Conservation (phyloP, 148 eudicot species). For the Chenopodium formosanum region DNA sequence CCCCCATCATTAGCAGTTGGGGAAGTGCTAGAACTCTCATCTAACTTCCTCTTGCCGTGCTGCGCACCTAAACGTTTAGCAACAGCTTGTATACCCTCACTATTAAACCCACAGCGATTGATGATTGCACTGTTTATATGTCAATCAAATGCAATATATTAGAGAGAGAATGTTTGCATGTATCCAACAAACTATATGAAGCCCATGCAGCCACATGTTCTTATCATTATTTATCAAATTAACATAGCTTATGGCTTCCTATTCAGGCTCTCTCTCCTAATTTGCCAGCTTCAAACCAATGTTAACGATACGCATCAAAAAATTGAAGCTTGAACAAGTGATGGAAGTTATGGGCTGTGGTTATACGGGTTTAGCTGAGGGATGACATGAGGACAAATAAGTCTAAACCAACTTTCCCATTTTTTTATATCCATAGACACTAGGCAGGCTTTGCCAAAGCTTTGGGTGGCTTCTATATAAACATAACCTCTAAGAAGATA, state of each 20-base stretch:
- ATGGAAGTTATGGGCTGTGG: neutral
- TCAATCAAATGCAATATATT: constrained; percentile 2
- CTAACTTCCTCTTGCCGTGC: constrained; percentile 96
- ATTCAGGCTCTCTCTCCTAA: neutral
- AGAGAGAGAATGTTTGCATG: neutral
- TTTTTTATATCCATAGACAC: neutral
- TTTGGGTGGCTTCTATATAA: neutral
- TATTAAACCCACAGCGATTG: constrained; percentile 93
- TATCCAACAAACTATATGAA: neutral
- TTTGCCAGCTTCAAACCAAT: neutral
- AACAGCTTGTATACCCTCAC: constrained; percentile 96
- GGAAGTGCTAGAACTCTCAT: constrained; percentile 76
- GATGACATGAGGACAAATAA: neutral
- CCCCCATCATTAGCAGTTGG: constrained; percentile 60
- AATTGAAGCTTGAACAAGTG: neutral
- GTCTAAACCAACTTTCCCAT: neutral
- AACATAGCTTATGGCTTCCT: neutral
- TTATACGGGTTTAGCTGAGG: neutral
- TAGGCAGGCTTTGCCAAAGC: neutral
- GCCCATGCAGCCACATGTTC: neutral
- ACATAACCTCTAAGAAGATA: neutral
- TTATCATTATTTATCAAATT: neutral
- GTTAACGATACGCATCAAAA: neutral
- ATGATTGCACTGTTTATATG: constrained; percentile 76
- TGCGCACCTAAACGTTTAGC: constrained; percentile 95